Base-by-base conservation (phyloP, 2,329 filamentous ascomycete genomes). In the Colletotrichum sp. region DNA sequence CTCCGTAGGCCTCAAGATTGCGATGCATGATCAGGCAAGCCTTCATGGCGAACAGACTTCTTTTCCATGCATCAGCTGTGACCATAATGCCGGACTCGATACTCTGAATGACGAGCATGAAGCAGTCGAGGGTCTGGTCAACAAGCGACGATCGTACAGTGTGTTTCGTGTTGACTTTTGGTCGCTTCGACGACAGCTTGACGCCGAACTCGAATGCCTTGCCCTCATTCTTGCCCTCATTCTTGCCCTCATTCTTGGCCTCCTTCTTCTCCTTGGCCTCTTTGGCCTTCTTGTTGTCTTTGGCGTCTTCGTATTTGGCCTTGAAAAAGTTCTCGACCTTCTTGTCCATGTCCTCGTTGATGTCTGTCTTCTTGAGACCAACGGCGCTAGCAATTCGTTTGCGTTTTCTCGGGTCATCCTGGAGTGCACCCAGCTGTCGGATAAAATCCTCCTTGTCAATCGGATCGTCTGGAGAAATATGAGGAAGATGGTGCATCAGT, bases 131-230 rank as follows among this genome's bases (percentile, higher is more conserved):
- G 2, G 74, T 77, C 21, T 77, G 78, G 30, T 81, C 79, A 18
- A 80, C 76, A 2, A 21, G n/a, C 10, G 44, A 52, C 2, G 44
- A 52, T 52, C 44, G 44, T 0, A 52, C 44, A 52, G n/a, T 52
- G 44, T 52, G 44, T 52, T 21, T 52, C 44, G 44, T 52, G 44
- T 52, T 52, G 44, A 52, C 10, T 21, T 21, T 52, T 13, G 44
- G 44, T n/a, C 44, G 78, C 39, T 60, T n/a, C 9, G 28, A 13
- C 10, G 77, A 75, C 3, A 81, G 52, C 34, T 71, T 39, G 44
- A 76, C 65, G 39, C 78, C 79, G 36, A 80, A 80, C 36, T 79
- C 77, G 66, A 78, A 81, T 52, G 77, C 76, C 15, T 26, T 59
- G 8, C 15, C 21, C 21, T 59, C 55, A 9, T 59, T 21, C 55